Evolutionary conservation across 2,329 filamentous ascomycete genomes (phyloP), one percentile per base, ranked within the genome.

Genomic region (Davidsoniella neocaledoniae): DNA sequence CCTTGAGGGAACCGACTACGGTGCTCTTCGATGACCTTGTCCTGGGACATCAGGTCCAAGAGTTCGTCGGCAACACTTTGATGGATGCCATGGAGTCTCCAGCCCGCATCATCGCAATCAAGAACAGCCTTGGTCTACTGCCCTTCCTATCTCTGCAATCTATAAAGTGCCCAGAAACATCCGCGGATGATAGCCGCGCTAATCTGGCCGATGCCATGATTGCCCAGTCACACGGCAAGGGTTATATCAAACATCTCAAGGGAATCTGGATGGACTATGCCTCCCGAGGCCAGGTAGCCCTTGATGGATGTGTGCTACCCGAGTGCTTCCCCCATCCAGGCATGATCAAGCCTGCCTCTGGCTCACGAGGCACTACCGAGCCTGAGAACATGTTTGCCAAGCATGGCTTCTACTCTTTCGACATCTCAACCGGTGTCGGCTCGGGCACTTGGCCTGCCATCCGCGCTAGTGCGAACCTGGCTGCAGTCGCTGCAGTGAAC

Each of bases 341-440:
- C 3, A 53, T 54, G 3, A 25, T 40, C 5, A 53, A 39, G 21
- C 33, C 43, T 10, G 49, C 47, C 16, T 40, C 42, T 23, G n/a
- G 29, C 19, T 23, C 5, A 45, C 53, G 12, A 5, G 29, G 29
- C 12, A 33, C 43, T 6, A n/a, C 38, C 2, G 44, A 48, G 26
- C 49, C 43, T 7, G 25, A 21, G 5, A 43, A 58, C 42, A 17
- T 55, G 2, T 55, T 52, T 16, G 57, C 58, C 1, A 48, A 53
- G 3, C 46, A 55, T 5, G 58, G 58, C 6, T 59, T 53, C 43
- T 59, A 54, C 42, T 53, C 56, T 8, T 59, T 59, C 40, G 58
- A 59, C 44, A 54, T 59, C 53, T 56, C 54, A 33, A 49, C 53
- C 1, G 57, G 58, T 5, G 51, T 59, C 12, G 36, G 44, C 10